Conservation (phyloP, 1,284 basidiomycete species). For the Schizophyllum amplum region DNA sequence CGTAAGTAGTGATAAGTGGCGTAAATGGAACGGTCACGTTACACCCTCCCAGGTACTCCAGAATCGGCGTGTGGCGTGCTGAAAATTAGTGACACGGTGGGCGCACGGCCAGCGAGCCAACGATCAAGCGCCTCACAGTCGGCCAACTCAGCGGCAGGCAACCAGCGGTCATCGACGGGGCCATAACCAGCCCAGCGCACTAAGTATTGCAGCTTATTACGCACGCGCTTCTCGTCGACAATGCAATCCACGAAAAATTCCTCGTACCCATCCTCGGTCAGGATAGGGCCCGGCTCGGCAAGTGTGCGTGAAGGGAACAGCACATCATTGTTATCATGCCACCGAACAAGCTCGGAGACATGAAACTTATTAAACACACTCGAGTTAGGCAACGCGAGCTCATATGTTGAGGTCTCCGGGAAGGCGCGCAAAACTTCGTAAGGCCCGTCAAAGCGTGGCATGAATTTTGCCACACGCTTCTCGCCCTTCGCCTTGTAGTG, state of each 20-base stretch:
- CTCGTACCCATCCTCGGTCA: slow-evolving; percentile 11
- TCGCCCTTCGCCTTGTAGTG: slow-evolving; percentile 10
- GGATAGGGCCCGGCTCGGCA: slow-evolving; percentile 5
- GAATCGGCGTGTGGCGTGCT: too few species aligned
- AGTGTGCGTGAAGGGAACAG: slow-evolving; percentile 7
- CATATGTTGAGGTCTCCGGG: slow-evolving; percentile 16
- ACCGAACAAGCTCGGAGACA: slow-evolving; percentile 10
- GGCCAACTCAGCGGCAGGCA: slow-evolving; percentile 13
- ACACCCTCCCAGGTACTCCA: too few species aligned
- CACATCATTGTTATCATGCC: slow-evolving; percentile 6
- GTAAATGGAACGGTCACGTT: too few species aligned
- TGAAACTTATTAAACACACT: slow-evolving; percentile 18
- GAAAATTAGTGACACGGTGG: too few species aligned
- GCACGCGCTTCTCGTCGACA: slow-evolving; percentile 13
- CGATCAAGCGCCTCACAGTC: too few species aligned
- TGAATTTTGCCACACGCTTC: too few species aligned
- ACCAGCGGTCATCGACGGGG: slow-evolving; percentile 18
- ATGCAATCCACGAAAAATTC: slow-evolving; percentile 20
- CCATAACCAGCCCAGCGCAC: slow-evolving; percentile 18
- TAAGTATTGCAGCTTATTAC: too few species aligned
- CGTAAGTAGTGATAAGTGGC: too few species aligned
- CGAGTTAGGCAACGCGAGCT: slow-evolving; percentile 13
- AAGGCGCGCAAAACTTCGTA: slow-evolving; percentile 12
- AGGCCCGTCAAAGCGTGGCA: slow-evolving; percentile 19
- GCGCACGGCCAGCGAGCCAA: slow-evolving; percentile 13